These are phyloP conservation scores for Mycosphaerella sp. DNA, from an alignment of 2,329 filamentous ascomycete species.

Conservation along the genomic window DNA sequence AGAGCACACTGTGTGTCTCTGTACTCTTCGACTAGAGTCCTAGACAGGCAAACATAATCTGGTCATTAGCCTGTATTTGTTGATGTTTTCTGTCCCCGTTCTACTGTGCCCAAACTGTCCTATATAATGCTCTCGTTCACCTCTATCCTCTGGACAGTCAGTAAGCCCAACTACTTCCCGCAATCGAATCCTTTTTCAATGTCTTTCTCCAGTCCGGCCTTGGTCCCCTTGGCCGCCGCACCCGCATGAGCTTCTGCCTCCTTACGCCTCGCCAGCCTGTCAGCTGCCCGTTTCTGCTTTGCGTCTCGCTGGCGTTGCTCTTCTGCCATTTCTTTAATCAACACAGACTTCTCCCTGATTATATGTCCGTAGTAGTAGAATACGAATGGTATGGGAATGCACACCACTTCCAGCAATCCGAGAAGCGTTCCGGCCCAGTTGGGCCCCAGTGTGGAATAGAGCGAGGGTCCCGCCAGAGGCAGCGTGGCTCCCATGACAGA, in stretches of 20 bases:
- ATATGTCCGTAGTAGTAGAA: constrained; percentile 44
- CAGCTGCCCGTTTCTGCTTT: constrained; percentile 34
- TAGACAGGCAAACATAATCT: too few species aligned
- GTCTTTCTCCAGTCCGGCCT: constrained; percentile 29
- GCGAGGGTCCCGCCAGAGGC: constrained; percentile 64
- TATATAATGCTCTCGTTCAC: too few species aligned
- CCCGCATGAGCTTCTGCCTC: constrained; percentile 28
- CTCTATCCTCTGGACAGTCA: too few species aligned
- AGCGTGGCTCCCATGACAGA: constrained; percentile 69
- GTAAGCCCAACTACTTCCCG: too few species aligned
- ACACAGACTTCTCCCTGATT: constrained; percentile 50
- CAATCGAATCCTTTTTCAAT: constrained; percentile 17
- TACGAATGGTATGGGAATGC: constrained; percentile 55
- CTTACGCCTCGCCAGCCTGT: constrained; percentile 25
- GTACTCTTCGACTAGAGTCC: too few species aligned
- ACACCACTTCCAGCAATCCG: constrained; percentile 62
- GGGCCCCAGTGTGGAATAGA: constrained; percentile 64
- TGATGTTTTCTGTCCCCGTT: too few species aligned
- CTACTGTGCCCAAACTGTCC: too few species aligned
- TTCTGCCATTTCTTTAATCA: constrained; percentile 47
- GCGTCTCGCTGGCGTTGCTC: constrained; percentile 44
- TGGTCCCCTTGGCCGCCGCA: constrained; percentile 39
- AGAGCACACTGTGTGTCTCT: too few species aligned
- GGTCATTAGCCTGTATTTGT: too few species aligned
- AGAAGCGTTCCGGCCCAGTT: constrained; percentile 75